These are phyloP conservation scores for Brassica cretica DNA, from an alignment of 345 rosid genomes.

Conservation along the genomic window DNA sequence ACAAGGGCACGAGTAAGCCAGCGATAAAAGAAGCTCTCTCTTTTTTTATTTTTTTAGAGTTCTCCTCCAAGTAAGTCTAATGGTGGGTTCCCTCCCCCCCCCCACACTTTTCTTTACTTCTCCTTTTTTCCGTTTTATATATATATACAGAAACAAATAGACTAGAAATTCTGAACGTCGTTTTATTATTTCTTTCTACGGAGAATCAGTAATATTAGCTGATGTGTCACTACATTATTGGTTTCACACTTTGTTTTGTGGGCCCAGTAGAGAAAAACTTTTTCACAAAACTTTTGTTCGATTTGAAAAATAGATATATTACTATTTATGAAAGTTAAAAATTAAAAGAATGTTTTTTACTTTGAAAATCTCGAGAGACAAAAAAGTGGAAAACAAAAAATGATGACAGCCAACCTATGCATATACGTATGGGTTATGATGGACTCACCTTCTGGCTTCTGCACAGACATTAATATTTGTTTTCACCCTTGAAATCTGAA, in stretches of 20 bases:
- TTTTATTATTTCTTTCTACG: not conserved
- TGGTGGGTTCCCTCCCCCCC: constrained; percentile 37
- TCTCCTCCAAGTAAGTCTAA: constrained; percentile 17
- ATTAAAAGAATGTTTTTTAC: not conserved
- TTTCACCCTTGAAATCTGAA: constrained; percentile 3
- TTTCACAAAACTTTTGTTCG: not conserved
- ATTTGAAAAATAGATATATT: not conserved
- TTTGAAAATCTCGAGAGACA: constrained; percentile 19
- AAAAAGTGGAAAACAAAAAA: not conserved
- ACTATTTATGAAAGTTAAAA: not conserved
- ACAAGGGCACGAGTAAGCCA: constrained; percentile 44
- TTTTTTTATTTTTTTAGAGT: not conserved
- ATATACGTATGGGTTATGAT: constrained; percentile 20
- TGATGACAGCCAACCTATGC: constrained; percentile 16
- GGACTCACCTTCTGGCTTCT: constrained; percentile 16
- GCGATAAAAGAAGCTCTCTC: constrained; percentile 27
- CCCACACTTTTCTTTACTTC: not conserved
- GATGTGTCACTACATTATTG: constrained; percentile 1
- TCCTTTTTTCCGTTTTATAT: not conserved
- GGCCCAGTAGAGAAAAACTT: not conserved
- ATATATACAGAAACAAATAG: not conserved
- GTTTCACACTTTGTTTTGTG: not conserved
- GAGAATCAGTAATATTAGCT: not conserved
- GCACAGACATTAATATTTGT: not conserved
- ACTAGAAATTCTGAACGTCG: constrained; percentile 29